Evolutionary conservation across 257 asterid genomes (phyloP), one percentile per base, ranked within the genome.

Genomic region (Solanum sparsipilum): DNA sequence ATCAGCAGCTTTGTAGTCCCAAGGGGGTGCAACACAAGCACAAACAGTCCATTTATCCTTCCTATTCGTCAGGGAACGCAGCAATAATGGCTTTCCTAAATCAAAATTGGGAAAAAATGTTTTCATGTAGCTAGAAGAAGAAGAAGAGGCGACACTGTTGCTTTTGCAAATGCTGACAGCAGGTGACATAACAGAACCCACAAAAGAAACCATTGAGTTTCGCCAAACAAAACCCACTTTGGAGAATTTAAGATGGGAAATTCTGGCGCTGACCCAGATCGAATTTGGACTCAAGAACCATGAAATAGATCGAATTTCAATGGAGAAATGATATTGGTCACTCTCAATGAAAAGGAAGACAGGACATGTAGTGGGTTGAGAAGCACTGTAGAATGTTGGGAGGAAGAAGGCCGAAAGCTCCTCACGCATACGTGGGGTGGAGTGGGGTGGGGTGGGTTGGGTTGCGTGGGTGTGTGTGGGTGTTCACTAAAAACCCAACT

Each of bases 21-120:
- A 92, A 41, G 94, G 90, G 83, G 95, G 92, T 32, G 97, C 94
- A 89, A 92, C 91, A 85, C 94, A 95, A 84, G 96, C 94, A 85
- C 97, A 93, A 84, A 89, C 75, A 88, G 89, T 87, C 92, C 93
- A 84, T 85, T 89, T 94, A 87, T 36, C 31, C 52, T 87, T 90
- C 79, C 91, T 90, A 10, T 79, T 68, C 41, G 84, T 89, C 38
- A 15, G 41, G 18, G 70, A 82, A 41, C 85, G 39, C 46, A 48
- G 56, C 81, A 88, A 85, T 23, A 89, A 75, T 41, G 90, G 88
- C 81, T 88, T 88, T 36, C 87, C 88, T 46, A 83, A 89, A 87
- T 85, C 88, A 89, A 78, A 84, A 27, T 84, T 86, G 41, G 92
- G 86, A 31, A 88, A 90, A 48, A 9, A 82, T 29, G 44, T 48